phyloP scores from a whole-genome alignment of 805 yeast species.

The Pichia kluyveri region DNA sequence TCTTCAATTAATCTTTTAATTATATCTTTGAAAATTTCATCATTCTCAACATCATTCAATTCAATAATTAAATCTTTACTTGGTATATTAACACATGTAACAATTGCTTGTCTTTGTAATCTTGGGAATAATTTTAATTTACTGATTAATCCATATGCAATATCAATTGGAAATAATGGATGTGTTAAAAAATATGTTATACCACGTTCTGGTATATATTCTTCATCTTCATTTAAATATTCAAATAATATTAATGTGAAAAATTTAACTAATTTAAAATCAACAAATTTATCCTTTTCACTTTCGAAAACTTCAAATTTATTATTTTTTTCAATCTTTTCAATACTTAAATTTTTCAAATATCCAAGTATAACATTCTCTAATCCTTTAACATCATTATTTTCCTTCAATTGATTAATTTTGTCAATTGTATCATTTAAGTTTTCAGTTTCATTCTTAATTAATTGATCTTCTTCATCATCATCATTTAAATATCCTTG shows the following conservation, averaged over 20 bases:
- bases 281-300: slow-evolving; percentile 59
- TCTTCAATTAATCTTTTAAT: slow-evolving; percentile 60
- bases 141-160: slow-evolving; percentile 45
- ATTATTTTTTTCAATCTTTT: slow-evolving; percentile 5
- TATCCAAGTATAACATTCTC: slow-evolving; percentile 24
- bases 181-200: slow-evolving; percentile 74
- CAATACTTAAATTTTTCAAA: slow-evolving; percentile 14
- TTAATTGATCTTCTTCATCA: slow-evolving; percentile 17
- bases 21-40: slow-evolving; percentile 59
- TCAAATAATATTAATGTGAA: slow-evolving; percentile 31
- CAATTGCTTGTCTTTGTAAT: slow-evolving; percentile 72
- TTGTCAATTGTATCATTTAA: slow-evolving; percentile 20
- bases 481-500: slow-evolving; percentile 16
- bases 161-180: slow-evolving; percentile 68
- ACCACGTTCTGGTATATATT: slow-evolving; percentile 45
- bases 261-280: slow-evolving; percentile 41
- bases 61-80: slow-evolving; percentile 56
- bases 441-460: slow-evolving; percentile 17
- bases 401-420: slow-evolving; percentile 16
- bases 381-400: slow-evolving; percentile 21
- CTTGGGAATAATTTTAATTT: slow-evolving; percentile 44
- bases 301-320: slow-evolving; percentile 43
- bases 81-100: slow-evolving; percentile 64
- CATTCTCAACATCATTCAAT: slow-evolving; percentile 45
- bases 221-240: slow-evolving; percentile 19